Evolutionary conservation across 768 basidiomycete species (phyloP), one percentile per base, ranked within the genome.

Genomic region (Auriscalpium orientale): DNA sequence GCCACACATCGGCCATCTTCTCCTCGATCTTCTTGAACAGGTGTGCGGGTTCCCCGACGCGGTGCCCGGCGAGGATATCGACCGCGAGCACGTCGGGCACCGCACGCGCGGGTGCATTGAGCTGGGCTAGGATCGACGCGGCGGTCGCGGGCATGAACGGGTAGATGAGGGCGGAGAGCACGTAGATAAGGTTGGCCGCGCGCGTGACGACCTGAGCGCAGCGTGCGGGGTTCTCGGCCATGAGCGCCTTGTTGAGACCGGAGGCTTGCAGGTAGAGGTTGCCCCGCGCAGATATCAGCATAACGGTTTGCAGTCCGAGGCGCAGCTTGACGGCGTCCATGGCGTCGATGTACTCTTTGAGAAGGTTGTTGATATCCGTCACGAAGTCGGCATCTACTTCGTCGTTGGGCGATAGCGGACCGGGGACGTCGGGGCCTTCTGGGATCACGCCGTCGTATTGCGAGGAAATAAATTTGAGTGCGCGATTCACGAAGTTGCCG

Each of bases 81-180:
- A 82, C 84, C 6, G 79, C 74, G 61, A 97, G 74, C 9, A 76
- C 76, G 55, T 79, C 78, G 1, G 95, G 90, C 3, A 95, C 85
- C 9, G 79, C 75, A 35, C 95, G 85, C 5, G 87, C 79, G 1
- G 93, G 93, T 0, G 93, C 94, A 66, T 97, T 91, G 60, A 98
- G 80, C 66, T 99, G 97, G 18, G 69, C 65, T 53, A 95, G 77
- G 61, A 99, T 94, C 3, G 84, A 76, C 22, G 81, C 82, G 37
- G 88, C 84, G 0, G 91, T 95, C 12, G 85, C 79, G 43, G 97
- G 97, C 94, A 99, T 98, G 84, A 92, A 99, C 0, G 97, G 95
- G 67, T 94, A 87, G 61, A 92, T 71, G 62, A 97, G 76, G 33
- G 84, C 86, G 12, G 91, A 88, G 55, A 99, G 78, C 38, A 85